A percentile compares a stretch with the other conserved stretches of the same genome.
Evolutionary conservation across 2,329 filamentous ascomycete genomes (phyloP).

Genomic region (Calonectria pseudoturangicola): DNA sequence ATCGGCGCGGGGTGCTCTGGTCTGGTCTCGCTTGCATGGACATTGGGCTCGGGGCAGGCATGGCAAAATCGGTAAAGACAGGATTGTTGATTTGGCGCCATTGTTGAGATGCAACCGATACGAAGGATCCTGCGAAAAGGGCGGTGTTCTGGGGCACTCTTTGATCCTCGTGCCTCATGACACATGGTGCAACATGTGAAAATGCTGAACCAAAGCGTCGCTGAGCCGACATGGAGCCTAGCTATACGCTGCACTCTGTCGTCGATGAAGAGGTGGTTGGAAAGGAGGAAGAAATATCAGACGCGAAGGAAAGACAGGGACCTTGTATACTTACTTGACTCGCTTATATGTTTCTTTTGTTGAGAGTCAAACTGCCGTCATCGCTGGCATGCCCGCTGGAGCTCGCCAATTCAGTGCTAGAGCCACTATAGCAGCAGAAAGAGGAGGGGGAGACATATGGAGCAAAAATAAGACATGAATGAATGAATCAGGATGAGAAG

Average conservation of each 20-base stretch:
- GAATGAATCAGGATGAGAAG: background rate
- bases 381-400: background rate
- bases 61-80: conserved; percentile 36
- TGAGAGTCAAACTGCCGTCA: background rate
- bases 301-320: background rate
- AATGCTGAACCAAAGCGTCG: background rate
- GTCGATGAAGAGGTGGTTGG: too few relatives aligned
- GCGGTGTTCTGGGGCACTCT: background rate
- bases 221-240: too few relatives aligned
- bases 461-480: background rate
- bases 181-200: background rate
- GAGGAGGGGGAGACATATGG: background rate
- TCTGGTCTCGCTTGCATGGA: conserved; percentile 35
- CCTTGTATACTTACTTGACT: background rate
- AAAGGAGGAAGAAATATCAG: background rate
- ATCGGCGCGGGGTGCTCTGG: conserved; percentile 27
- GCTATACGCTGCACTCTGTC: background rate
- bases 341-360: conserved; percentile 9
- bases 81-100: conserved; percentile 28
- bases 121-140: background rate
- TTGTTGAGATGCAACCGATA: conserved; percentile 15
- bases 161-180: background rate
- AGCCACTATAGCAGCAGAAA: background rate
- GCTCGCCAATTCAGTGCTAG: background rate
- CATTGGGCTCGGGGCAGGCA: conserved; percentile 34